Percentiles rank a stretch among this genome's conserved stretches.
Evolutionary conservation across 2,329 filamentous ascomycete genomes (phyloP).

Genomic region (Botrytis galanthina): DNA sequence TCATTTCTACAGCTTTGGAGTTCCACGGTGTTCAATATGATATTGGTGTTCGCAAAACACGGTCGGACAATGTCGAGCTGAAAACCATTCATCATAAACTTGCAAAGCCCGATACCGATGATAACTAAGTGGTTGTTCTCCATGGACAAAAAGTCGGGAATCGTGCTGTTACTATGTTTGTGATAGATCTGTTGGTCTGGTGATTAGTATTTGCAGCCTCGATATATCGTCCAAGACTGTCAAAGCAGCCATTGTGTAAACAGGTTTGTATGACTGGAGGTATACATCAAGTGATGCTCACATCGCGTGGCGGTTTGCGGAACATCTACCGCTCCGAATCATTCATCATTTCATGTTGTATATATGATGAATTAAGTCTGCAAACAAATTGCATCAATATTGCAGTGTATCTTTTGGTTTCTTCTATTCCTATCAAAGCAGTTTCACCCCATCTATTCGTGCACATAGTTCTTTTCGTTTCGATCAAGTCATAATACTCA

Average conservation of each 20-base stretch:
- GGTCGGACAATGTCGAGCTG: background rate
- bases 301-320: background rate
- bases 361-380: background rate
- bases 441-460: background rate
- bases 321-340: background rate
- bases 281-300: constrained; percentile 5
- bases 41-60: background rate
- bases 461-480: background rate
- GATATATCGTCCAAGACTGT: background rate
- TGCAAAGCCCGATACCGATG: background rate
- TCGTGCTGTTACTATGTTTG: background rate
- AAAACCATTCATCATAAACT: background rate
- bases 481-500: background rate
- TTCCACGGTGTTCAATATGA: background rate
- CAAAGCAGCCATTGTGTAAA: background rate
- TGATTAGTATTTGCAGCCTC: background rate
- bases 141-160: background rate
- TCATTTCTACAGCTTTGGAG: background rate
- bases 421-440: background rate
- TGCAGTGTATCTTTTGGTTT: background rate
- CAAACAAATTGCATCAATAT: background rate
- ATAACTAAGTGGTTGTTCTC: background rate
- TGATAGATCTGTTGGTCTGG: background rate
- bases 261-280: background rate
- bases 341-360: background rate